phyloP scores from a whole-genome alignment of 2,329 filamentous ascomycete species.

The Chlorencoelia australis region DNA sequence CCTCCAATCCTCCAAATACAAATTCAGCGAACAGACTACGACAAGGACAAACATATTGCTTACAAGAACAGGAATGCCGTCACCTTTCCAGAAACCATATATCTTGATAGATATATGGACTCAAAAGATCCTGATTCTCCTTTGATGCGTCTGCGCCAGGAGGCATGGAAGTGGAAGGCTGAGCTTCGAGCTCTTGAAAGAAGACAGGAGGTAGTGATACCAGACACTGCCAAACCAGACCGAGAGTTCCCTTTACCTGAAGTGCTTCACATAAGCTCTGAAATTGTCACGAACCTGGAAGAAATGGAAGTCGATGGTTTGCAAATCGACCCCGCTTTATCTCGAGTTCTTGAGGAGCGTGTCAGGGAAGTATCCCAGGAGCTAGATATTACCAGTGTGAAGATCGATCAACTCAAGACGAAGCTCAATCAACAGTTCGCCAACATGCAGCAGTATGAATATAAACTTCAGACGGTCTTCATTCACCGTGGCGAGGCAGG shows the following conservation, averaged over 20 bases:
- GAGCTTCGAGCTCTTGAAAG: conserved; percentile 46
- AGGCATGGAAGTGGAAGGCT: conserved; percentile 66
- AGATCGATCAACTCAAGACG: conserved; percentile 36
- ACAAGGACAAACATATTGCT: conserved; percentile 46
- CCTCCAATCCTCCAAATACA: conserved; percentile 84
- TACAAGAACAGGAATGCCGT: conserved; percentile 72
- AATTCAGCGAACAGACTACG: conserved; percentile 72
- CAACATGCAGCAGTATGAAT: conserved; percentile 55
- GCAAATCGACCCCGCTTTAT: conserved; percentile 32
- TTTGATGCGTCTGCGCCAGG: conserved; percentile 53
- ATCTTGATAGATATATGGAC: conserved; percentile 81
- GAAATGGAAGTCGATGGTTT: conserved; percentile 33
- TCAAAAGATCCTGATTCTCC: conserved; percentile 44
- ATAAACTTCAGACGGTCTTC: conserved; percentile 83
- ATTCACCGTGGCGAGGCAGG: conserved; percentile 68
- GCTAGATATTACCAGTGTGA: conserved; percentile 33
- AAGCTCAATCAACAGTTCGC: conserved; percentile 46
- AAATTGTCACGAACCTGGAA: conserved; percentile 34
- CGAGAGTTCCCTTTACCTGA: conserved; percentile 21
- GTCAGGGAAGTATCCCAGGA: conserved; percentile 35
- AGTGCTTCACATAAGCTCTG: conserved; percentile 25
- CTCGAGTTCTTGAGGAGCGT: conserved; percentile 34
- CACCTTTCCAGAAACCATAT: conserved; percentile 69
- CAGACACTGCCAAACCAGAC: conserved; percentile 8
- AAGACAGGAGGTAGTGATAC: conserved; percentile 21